Conservation (phyloP, 331 rosid species). For the Spiraea crenata region DNA sequence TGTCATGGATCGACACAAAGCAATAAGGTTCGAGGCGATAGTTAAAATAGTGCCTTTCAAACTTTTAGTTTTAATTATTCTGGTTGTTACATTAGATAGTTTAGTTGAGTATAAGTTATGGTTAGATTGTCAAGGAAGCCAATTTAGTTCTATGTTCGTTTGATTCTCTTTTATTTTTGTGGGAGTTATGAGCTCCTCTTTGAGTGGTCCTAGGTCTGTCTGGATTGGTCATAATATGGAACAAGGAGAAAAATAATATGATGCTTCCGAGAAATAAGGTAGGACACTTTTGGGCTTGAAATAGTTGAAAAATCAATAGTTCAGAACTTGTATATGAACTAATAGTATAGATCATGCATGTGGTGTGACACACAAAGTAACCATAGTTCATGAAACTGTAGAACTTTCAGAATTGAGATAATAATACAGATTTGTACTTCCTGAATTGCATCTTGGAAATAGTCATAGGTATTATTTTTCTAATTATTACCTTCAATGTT, state of each 20-base stretch:
- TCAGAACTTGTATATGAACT: background rate
- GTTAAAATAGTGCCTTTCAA: background rate
- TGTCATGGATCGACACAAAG: constrained; percentile 70
- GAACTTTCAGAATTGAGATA: background rate
- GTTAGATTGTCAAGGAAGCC: constrained; percentile 9
- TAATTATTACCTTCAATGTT: constrained; percentile 30
- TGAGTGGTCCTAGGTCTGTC: constrained; percentile 7
- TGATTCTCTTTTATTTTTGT: constrained; percentile 14
- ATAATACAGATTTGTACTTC: background rate
- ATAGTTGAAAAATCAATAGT: background rate
- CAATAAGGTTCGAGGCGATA: constrained; percentile 44
- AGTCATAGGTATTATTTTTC: constrained; percentile 11
- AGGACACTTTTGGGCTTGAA: background rate
- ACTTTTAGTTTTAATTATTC: background rate
- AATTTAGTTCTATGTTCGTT: background rate
- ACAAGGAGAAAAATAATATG: no score
- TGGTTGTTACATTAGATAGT: background rate
- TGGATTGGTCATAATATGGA: background rate
- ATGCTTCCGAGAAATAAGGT: background rate
- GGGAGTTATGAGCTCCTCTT: constrained; percentile 9
- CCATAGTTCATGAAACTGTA: background rate
- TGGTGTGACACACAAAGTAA: background rate
- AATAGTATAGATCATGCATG: background rate
- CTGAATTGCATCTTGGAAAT: background rate
- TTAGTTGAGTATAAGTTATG: constrained; percentile 4